Evolutionary conservation across 2,329 filamentous ascomycete genomes (phyloP), one percentile per base, ranked within the genome.

Genomic region (Thyridium curvatum): DNA sequence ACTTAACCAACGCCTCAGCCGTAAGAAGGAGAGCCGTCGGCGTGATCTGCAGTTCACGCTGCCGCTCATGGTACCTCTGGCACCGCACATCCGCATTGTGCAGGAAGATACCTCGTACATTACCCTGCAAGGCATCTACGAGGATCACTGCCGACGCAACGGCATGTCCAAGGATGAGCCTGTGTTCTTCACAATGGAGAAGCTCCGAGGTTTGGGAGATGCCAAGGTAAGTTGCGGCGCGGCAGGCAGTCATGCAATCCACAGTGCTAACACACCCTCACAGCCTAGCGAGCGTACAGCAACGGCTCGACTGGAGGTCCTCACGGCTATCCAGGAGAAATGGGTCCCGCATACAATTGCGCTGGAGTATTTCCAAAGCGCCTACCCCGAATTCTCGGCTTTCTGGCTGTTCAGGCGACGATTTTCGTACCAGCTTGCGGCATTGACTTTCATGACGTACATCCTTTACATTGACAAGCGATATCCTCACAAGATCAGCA

Each of bases 321-420:
- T 95, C 58, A 84, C 84, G 32, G 86, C 91, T 2, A 94, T 99
- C 48, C 90, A 96, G 62, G 85, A 94, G 59, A 91, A 90, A 58
- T 94, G 84, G 77, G 90, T 96, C 40, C 86, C 89, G 6, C 82
- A 82, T 42, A 88, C 79, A 3, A 70, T 97, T 43, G 82, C 84
- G 16, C 74, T 94, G 39, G 81, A 94, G 48, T 96, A 91, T 68
- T 96, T 96, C 77, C 86, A 90, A 56, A 72, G 76, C 48, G 86
- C 82, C 5, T 97, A 93, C 65, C 85, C 89, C 21, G 84, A 86
- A 46, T 98, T 87, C 61, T 79, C 86, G 34, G 90, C 96, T 53
- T 96, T 97, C 71, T 98, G 91, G 89, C 77, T 98, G 41, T 99
- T 99, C 86, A 86, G 93, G 42, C 83, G 90, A 42, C 90, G 95